Base-by-base conservation (phyloP, 768 basidiomycete species). In the Tylopilus cervinicoccineus region DNA sequence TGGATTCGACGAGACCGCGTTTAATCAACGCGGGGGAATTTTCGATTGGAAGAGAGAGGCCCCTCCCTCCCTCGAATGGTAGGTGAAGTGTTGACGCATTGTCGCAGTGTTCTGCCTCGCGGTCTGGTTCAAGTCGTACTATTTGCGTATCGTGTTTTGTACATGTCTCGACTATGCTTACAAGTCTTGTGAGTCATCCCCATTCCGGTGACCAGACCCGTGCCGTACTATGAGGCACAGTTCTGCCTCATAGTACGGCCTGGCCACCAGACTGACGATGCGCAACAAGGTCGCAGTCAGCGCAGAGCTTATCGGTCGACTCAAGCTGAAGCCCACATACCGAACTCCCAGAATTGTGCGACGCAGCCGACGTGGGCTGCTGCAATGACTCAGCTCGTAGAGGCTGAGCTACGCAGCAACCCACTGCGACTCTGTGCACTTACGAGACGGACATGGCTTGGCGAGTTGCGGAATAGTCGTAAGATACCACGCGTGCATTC, bases 41-140 rank as follows among this genome's bases (percentile, higher is more conserved):
- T 49, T 49, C 14, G 48, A 49, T 17, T 49, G 48, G 48, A 43
- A 29, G 13, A 38, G 29, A 32, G 40, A 29, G 6, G 9, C 9
- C 1, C n/a, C 23, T 1, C 4, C 8, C 10, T 31, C 34, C 19
- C 41, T 38, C 13, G 48, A 49, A 23, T 49, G 48, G 48, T 49
- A 38, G 38, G 12, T 31, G 4, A 23, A 31, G 22, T 24, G 29
- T 22, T 20, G 17, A 20, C 10, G 27, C 17, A 12, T 4, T 29
- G 12, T 42, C 7, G 14, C 6, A 4, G 20, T 23, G 28, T 43
- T 23, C 12, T 16, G 19, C 17, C 11, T 4, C 9, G 16, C 9
- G 5, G 19, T n/a, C 26, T n/a, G 12, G 26, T 33, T 45, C 34
- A 12, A 27, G 36, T 38, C 29, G 44, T 38, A 29, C 16, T 22